Conservation (phyloP, 108 stramenopile genomes). For the Nitzschia sp. region DNA sequence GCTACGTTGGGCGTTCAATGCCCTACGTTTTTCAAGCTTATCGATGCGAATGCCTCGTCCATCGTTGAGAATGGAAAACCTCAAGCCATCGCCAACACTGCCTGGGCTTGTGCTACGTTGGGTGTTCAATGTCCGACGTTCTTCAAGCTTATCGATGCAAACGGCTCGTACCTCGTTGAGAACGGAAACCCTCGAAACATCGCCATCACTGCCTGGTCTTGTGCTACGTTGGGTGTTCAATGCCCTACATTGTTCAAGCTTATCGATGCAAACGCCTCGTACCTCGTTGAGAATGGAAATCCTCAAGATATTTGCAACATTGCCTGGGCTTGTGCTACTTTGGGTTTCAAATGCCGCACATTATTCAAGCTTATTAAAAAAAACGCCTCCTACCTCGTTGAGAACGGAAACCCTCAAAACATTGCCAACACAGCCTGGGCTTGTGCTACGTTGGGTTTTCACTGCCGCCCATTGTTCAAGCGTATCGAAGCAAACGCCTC, state of each 20-base stretch:
- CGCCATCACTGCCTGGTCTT: conserved; percentile 31
- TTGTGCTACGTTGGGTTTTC: too few relatives aligned
- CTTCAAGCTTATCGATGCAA: conserved; percentile 13
- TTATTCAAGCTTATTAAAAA: conserved; percentile 9
- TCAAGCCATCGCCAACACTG: conserved; percentile 13
- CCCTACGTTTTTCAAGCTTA: neutral
- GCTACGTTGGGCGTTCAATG: conserved; percentile 4
- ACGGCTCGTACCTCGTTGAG: conserved; percentile 4
- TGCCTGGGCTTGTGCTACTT: conserved; percentile 20
- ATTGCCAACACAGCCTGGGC: too few relatives aligned
- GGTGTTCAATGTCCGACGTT: conserved; percentile 5
- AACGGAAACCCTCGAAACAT: conserved; percentile 16
- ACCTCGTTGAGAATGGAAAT: conserved; percentile 9
- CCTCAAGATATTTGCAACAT: conserved; percentile 27
- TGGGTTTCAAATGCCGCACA: conserved; percentile 10
- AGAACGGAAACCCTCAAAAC: too few relatives aligned
- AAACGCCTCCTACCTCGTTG: too few relatives aligned
- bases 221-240: conserved; percentile 21
- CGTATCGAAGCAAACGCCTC: too few relatives aligned
- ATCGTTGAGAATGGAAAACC: conserved; percentile 7
- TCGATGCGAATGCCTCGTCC: neutral
- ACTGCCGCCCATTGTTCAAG: too few relatives aligned
- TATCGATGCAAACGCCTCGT: conserved; percentile 8
- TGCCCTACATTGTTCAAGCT: conserved; percentile 16
- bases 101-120: conserved; percentile 26